Evolutionary conservation across 805 yeast genomes (phyloP).

Genomic region (Brettanomyces naardenensis): DNA sequence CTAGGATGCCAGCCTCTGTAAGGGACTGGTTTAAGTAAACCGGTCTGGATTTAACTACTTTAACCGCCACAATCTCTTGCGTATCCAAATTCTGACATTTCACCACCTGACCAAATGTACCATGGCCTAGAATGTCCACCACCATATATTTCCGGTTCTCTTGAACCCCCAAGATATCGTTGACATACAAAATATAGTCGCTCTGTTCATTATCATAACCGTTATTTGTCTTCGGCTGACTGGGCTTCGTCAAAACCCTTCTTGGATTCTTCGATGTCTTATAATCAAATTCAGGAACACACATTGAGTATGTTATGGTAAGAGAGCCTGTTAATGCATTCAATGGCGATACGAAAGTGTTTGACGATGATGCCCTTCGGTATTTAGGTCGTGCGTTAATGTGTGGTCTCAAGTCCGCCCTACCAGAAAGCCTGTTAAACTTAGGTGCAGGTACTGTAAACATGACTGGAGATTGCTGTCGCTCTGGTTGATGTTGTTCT

Average conservation of each 20-base stretch:
- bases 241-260: conserved; percentile 87
- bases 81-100: conserved; percentile 74
- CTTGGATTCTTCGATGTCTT: conserved; percentile 82
- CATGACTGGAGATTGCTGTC: not conserved
- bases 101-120: conserved; percentile 97
- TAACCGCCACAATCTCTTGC: conserved; percentile 87
- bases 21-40: conserved; percentile 87
- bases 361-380: conserved; percentile 51
- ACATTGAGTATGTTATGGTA: conserved; percentile 73
- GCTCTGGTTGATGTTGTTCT: too few relatives aligned
- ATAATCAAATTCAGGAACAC: conserved; percentile 80
- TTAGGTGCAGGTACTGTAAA: conserved; percentile 29
- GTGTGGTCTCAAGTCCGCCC: conserved; percentile 52
- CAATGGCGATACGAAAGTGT: conserved; percentile 67
- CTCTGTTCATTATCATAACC: conserved; percentile 84
- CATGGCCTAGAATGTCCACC: conserved; percentile 86
- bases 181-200: conserved; percentile 89
- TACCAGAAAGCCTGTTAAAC: conserved; percentile 32
- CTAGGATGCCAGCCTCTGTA: conserved; percentile 82
- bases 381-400: conserved; percentile 58
- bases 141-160: conserved; percentile 85
- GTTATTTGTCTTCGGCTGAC: conserved; percentile 70
- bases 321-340: conserved; percentile 71
- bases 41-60: conserved; percentile 86
- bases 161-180: conserved; percentile 82